Evolutionary conservation across 78 protist species (phyloP).

Genomic region (Dictyostelium discoideum): DNA sequence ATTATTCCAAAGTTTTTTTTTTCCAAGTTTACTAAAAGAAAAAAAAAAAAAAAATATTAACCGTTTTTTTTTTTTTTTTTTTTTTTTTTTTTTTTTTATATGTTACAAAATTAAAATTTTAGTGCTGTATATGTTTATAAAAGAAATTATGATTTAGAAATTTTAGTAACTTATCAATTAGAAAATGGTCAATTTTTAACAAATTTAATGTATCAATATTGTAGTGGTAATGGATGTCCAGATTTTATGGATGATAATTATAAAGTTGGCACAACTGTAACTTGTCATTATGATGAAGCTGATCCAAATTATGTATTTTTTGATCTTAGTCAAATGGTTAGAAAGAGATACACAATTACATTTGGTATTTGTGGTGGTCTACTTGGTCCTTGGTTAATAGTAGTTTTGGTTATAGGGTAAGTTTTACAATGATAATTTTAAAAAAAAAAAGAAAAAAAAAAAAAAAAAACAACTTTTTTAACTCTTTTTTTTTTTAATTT

Average conservation of each 20-base stretch:
- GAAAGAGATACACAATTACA: slow-evolving; percentile 27
- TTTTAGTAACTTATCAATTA: slow-evolving; percentile 5
- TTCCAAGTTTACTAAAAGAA: too few species aligned
- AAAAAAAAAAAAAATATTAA: too few species aligned
- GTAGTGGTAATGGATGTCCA: slow-evolving; percentile 47
- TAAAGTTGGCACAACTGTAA: not conserved
- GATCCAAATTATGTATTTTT: slow-evolving; percentile 46
- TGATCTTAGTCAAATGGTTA: slow-evolving; percentile 12
- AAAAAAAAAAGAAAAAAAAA: not conserved
- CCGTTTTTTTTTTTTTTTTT: too few species aligned
- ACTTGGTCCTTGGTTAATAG: slow-evolving; percentile 63
- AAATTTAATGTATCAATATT: slow-evolving; percentile 10
- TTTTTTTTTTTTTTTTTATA: too few species aligned
- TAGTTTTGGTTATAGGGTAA: not conserved
- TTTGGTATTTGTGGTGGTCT: slow-evolving; percentile 73
- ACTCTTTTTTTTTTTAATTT: too few species aligned
- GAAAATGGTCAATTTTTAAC: not conserved
- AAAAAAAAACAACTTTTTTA: not conserved
- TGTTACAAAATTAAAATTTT: not conserved
- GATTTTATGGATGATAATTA: slow-evolving; percentile 7
- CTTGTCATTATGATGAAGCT: slow-evolving; percentile 44
- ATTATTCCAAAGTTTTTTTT: not conserved
- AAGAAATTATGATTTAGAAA: slow-evolving; percentile 29
- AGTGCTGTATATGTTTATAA: slow-evolving; percentile 38
- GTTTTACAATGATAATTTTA: not conserved